Evolutionary conservation across 495 filamentous ascomycete genomes (phyloP).

Genomic region (Xylaria nigripes): DNA sequence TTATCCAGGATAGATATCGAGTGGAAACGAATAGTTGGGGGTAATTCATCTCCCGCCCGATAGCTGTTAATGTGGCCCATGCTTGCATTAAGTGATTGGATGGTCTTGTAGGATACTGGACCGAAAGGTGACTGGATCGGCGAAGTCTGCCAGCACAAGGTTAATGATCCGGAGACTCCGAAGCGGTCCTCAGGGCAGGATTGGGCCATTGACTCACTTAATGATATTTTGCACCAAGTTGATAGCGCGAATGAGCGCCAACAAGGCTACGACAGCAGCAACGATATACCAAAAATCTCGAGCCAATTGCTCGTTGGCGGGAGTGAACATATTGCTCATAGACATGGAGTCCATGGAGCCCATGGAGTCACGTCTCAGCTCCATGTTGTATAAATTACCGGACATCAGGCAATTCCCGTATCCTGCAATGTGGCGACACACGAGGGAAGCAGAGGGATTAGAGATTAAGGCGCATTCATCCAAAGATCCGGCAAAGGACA

Average conservation of each 20-base stretch:
- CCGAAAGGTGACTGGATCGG: conserved; percentile 28
- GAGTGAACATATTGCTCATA: conserved; percentile 26
- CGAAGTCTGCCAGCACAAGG: conserved; percentile 27
- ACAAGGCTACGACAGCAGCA: conserved; percentile 30
- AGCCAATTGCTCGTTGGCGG: conserved; percentile 35
- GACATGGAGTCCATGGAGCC: conserved; percentile 20
- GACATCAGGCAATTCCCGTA: not conserved
- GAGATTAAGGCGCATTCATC: not conserved
- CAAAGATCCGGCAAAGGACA: not conserved
- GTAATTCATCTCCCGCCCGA: conserved; percentile 58
- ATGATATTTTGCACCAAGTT: conserved; percentile 28
- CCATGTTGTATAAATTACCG: conserved; percentile 19
- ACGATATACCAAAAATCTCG: conserved; percentile 46
- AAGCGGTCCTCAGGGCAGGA: not conserved
- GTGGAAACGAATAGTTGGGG: conserved; percentile 51
- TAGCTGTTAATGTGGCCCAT: conserved; percentile 62
- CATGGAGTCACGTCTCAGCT: conserved; percentile 14
- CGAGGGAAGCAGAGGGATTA: not conserved
- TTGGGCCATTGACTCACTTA: conserved; percentile 22
- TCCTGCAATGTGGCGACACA: not conserved
- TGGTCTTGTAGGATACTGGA: conserved; percentile 55
- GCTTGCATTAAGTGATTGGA: conserved; percentile 44
- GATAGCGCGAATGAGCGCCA: conserved; percentile 30
- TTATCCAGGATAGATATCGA: conserved; percentile 39
- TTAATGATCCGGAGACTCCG: conserved; percentile 5